Conservation (phyloP, 2,329 filamentous ascomycete genomes). For the Thermothelomyces thermophilus region DNA sequence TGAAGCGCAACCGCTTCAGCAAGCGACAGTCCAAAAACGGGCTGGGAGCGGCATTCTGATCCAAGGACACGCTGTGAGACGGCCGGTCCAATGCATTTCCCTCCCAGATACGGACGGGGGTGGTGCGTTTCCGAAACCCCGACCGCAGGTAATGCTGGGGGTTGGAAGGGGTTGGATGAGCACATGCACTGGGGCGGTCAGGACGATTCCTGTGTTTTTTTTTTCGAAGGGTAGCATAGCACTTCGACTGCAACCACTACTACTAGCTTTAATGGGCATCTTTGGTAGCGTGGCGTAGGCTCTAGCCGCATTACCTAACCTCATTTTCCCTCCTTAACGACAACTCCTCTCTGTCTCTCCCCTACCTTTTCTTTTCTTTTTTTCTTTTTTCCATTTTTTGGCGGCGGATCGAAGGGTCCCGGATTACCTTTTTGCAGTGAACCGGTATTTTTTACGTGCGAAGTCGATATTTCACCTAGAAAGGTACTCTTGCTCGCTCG, state of each 20-base stretch:
- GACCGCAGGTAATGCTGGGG: neutral
- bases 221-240: slow-evolving; percentile 2
- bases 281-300: slow-evolving; percentile 29
- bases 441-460: neutral
- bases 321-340: neutral
- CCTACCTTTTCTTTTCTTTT: too few species aligned
- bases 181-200: slow-evolving; percentile 2
- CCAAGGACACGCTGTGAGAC: neutral
- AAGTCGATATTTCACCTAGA: too few species aligned
- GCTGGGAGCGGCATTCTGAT: slow-evolving; percentile 69
- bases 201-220: neutral
- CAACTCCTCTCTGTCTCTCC: neutral
- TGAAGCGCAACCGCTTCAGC: slow-evolving; percentile 68
- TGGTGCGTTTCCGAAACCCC: neutral
- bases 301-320: slow-evolving; percentile 10
- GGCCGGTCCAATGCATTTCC: neutral
- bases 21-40: slow-evolving; percentile 92
- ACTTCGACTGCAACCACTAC: slow-evolving; percentile 13
- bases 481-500: too few species aligned
- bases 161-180: neutral
- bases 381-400: too few species aligned
- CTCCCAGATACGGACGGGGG: neutral
- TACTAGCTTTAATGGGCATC: slow-evolving; percentile 29
- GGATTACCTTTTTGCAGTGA: too few species aligned
- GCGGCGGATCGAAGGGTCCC: too few species aligned